Evolutionary conservation across 192 early-diverging fungal species (phyloP).

Genomic region (Linnemannia schmuckeri): DNA sequence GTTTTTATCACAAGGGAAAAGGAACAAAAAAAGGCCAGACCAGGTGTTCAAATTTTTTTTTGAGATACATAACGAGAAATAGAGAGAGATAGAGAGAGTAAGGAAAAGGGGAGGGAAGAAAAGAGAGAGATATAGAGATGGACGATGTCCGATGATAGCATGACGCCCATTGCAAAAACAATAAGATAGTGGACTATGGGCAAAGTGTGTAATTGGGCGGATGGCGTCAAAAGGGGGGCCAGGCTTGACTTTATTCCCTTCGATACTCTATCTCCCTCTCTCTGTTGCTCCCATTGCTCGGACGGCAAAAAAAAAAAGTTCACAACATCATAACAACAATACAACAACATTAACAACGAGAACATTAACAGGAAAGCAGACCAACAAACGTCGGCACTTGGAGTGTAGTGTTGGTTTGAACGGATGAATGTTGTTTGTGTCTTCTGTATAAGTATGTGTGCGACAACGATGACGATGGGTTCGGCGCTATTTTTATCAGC

Average conservation of each 20-base stretch:
- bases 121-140: too few species aligned
- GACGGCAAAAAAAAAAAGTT: slow-evolving; percentile 1
- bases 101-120: not conserved
- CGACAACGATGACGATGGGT: not conserved
- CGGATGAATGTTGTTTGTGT: not conserved
- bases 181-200: too few species aligned
- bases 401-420: too few species aligned
- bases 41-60: not conserved
- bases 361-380: not conserved
- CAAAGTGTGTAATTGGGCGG: too few species aligned
- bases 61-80: not conserved
- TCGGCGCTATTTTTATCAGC: slow-evolving; percentile 3
- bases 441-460: not conserved
- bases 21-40: not conserved
- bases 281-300: not conserved
- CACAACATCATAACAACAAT: not conserved
- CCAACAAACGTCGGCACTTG: too few species aligned
- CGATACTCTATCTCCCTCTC: not conserved
- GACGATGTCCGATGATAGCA: too few species aligned
- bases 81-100: not conserved
- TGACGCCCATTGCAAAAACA: too few species aligned
- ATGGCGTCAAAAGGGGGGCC: too few species aligned
- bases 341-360: not conserved
- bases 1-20: slow-evolving; percentile 10
- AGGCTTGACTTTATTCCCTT: too few species aligned